These are phyloP conservation scores for Raddia distichophylla DNA, from an alignment of 176 grass and related monocot species.

Conservation along the genomic window DNA sequence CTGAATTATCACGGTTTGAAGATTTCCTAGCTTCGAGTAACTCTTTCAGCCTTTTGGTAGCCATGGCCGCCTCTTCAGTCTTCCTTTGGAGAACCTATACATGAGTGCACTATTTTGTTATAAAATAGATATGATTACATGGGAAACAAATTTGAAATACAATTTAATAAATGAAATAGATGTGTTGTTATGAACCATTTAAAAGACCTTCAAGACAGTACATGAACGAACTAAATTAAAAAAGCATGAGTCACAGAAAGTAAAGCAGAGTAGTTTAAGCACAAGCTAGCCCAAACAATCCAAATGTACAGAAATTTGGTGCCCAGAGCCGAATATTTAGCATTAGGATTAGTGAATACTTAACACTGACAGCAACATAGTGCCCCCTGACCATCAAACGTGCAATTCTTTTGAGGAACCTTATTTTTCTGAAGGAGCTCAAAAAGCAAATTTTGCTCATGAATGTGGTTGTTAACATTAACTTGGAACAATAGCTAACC, in stretches of 20 bases:
- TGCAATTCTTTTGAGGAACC: no score
- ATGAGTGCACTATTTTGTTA: neutral
- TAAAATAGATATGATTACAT: slow-evolving; percentile 23
- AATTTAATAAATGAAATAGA: neutral
- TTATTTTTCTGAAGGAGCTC: no score
- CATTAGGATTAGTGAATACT: neutral
- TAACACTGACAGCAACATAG: neutral
- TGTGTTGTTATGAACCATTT: neutral
- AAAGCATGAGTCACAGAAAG: neutral
- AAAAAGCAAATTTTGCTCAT: neutral
- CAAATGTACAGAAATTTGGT: neutral
- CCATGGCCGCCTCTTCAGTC: slow-evolving; percentile 97
- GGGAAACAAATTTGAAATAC: neutral
- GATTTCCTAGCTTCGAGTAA: slow-evolving; percentile 97
- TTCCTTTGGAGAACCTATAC: slow-evolving; percentile 94
- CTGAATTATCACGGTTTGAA: slow-evolving; percentile 68
- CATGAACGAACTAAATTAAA: neutral
- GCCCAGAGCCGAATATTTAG: neutral
- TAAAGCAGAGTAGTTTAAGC: neutral
- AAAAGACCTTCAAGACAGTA: neutral
- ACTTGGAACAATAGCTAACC: neutral
- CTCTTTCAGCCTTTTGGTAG: slow-evolving; percentile 97
- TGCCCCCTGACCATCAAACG: neutral
- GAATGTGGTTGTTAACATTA: neutral
- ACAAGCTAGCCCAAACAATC: neutral